Percentiles rank a stretch among this genome's conserved stretches.
Evolutionary conservation across 192 early-diverging fungal species (phyloP).

Genomic region (Bifiguratus adelaidae): DNA sequence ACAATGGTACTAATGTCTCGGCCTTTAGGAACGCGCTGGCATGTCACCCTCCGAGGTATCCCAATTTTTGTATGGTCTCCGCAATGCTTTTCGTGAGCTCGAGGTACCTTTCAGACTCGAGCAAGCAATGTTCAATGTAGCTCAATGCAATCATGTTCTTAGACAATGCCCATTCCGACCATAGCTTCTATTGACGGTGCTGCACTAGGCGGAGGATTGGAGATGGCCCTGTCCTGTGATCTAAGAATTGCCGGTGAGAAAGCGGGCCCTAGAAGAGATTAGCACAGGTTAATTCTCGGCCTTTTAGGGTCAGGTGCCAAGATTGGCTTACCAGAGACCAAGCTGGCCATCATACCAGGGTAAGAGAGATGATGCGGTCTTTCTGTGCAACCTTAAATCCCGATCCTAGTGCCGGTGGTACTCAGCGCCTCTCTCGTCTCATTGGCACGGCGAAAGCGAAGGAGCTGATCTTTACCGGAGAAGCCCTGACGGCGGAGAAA

Average conservation of each 20-base stretch:
- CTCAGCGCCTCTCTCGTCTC: slow-evolving; percentile 79
- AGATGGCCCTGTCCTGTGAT: slow-evolving; percentile 84
- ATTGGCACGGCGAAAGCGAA: slow-evolving; percentile 84
- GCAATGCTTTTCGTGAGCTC: slow-evolving; percentile 68
- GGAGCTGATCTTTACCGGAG: slow-evolving; percentile 87
- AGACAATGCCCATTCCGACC: slow-evolving; percentile 83
- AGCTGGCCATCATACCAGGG: slow-evolving; percentile 93
- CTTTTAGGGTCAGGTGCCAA: slow-evolving; percentile 44
- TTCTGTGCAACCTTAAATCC: neutral
- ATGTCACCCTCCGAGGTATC: slow-evolving; percentile 73
- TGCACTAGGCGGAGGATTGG: slow-evolving; percentile 87
- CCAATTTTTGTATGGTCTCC: slow-evolving; percentile 69
- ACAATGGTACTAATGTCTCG: too few species aligned
- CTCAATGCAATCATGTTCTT: neutral
- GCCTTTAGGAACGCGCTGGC: slow-evolving; percentile 68
- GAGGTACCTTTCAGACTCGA: slow-evolving; percentile 32
- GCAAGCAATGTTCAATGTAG: neutral
- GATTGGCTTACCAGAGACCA: slow-evolving; percentile 87
- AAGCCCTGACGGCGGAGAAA: slow-evolving; percentile 48
- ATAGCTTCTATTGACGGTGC: slow-evolving; percentile 91
- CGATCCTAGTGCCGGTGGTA: slow-evolving; percentile 75
- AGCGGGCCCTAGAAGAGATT: neutral
- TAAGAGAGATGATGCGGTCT: slow-evolving; percentile 10
- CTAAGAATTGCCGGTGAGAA: slow-evolving; percentile 70
- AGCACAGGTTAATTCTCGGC: neutral